Percentiles rank a stretch among this genome's conserved stretches.
Conservation (phyloP, 306 rosid species). For the Begonia masoniana region DNA sequence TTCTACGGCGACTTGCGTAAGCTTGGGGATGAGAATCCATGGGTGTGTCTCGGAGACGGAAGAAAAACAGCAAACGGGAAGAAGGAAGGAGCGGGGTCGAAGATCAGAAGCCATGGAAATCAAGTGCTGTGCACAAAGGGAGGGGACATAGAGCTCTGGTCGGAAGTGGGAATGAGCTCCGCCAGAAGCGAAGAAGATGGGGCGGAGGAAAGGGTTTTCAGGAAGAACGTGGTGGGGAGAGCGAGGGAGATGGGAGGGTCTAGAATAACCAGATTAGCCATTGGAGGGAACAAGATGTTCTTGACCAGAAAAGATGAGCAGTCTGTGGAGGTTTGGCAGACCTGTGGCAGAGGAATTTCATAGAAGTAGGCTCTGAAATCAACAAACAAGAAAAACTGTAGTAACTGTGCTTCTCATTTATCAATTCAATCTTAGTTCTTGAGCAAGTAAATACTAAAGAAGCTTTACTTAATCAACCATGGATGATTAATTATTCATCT, state of each 20-base stretch:
- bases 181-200: constrained; percentile 10
- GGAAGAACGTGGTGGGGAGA: constrained; percentile 77
- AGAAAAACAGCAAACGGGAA: constrained; percentile 46
- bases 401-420: too few species aligned
- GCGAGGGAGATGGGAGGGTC: constrained; percentile 59
- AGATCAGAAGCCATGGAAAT: constrained; percentile 65
- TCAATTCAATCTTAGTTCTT: too few species aligned
- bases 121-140: constrained; percentile 73
- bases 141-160: constrained; percentile 72
- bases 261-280: constrained; percentile 45
- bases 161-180: constrained; percentile 51
- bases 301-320: constrained; percentile 67
- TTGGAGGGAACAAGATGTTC: constrained; percentile 92
- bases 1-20: constrained; percentile 53
- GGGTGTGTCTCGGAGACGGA: constrained; percentile 63
- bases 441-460: too few species aligned
- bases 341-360: constrained; percentile 41
- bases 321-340: constrained; percentile 87
- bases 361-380: too few species aligned
- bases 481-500: too few species aligned
- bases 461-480: too few species aligned
- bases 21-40: constrained; percentile 35
- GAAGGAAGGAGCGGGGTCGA: constrained; percentile 75
- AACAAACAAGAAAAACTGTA: too few species aligned
- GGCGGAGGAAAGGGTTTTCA: constrained; percentile 35